Evolutionary conservation across 2,329 filamentous ascomycete genomes (phyloP).

Genomic region (Neonectria hederae): DNA sequence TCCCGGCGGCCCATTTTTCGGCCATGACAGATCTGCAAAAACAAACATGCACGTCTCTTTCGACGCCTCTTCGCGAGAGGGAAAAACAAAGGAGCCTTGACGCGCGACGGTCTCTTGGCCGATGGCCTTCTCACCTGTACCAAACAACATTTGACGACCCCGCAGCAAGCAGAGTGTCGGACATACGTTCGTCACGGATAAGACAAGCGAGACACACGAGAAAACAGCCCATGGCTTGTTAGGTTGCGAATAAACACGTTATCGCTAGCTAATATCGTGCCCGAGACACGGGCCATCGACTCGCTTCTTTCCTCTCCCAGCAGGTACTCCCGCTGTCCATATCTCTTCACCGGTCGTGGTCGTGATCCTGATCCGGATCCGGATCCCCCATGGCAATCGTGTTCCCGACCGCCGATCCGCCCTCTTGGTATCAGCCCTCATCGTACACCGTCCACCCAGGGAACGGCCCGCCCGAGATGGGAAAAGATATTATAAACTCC

Average conservation of each 20-base stretch:
- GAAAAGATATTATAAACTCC: slow-evolving; percentile 38
- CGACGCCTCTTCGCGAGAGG: neutral
- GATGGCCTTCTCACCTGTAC: neutral
- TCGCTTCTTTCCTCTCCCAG: slow-evolving; percentile 26
- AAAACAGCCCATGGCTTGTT: slow-evolving; percentile 41
- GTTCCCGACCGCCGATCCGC: slow-evolving; percentile 24
- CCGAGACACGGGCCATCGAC: slow-evolving; percentile 33
- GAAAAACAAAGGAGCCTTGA: slow-evolving; percentile 22
- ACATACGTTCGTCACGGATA: slow-evolving; percentile 23
- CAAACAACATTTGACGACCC: slow-evolving; percentile 2
- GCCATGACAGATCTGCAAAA: slow-evolving; percentile 39
- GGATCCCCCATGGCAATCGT: slow-evolving; percentile 3
- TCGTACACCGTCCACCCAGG: slow-evolving; percentile 36
- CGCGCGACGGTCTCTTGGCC: neutral
- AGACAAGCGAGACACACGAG: slow-evolving; percentile 26
- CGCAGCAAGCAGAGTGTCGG: slow-evolving; percentile 9
- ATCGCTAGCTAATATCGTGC: slow-evolving; percentile 35
- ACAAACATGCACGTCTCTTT: slow-evolving; percentile 26
- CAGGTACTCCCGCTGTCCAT: slow-evolving; percentile 18
- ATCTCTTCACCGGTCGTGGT: slow-evolving; percentile 25
- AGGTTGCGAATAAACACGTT: slow-evolving; percentile 38
- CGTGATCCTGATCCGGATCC: slow-evolving; percentile 23
- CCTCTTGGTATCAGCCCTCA: slow-evolving; percentile 43
- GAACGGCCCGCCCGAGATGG: slow-evolving; percentile 37
- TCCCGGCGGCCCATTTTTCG: slow-evolving; percentile 35